Evolutionary conservation across 768 basidiomycete species (phyloP).

Genomic region (Lactarius psammicola): DNA sequence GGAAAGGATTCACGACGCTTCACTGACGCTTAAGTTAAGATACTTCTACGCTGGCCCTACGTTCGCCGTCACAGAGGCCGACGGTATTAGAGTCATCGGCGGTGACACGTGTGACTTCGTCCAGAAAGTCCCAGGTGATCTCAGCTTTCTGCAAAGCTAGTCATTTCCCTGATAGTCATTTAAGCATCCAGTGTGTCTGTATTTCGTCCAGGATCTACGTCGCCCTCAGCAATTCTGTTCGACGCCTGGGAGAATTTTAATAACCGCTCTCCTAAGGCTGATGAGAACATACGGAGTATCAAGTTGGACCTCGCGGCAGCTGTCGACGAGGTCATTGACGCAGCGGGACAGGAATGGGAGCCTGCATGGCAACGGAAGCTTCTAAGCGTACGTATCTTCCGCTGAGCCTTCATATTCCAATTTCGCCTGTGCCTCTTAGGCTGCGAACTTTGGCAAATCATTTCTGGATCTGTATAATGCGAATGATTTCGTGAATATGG

Average conservation of each 20-base stretch:
- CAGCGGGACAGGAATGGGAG: conserved; percentile 91
- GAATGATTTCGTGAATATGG: conserved; percentile 89
- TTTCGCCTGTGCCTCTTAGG: conserved; percentile 45
- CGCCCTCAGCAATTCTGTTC: conserved; percentile 86
- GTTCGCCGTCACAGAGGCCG: conserved; percentile 80
- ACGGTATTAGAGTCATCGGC: conserved; percentile 84
- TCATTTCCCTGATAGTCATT: conserved; percentile 7
- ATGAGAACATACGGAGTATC: conserved; percentile 88
- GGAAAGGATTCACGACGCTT: neutral
- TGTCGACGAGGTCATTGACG: conserved; percentile 90
- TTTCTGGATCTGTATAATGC: conserved; percentile 94
- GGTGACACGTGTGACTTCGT: conserved; percentile 82
- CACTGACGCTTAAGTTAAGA: conserved; percentile 35
- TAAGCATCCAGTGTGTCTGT: conserved; percentile 76
- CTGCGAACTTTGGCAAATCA: conserved; percentile 94
- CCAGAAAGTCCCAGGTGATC: conserved; percentile 85
- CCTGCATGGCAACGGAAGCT: conserved; percentile 85
- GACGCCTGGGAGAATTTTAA: conserved; percentile 91
- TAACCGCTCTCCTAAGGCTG: conserved; percentile 82
- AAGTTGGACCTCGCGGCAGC: conserved; percentile 81
- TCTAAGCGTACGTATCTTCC: conserved; percentile 57
- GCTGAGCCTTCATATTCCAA: neutral
- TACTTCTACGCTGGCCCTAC: conserved; percentile 76
- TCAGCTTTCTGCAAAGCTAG: neutral
- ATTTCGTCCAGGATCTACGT: conserved; percentile 89